A percentile compares a stretch with the other conserved stretches of the same genome.
phyloP scores from a whole-genome alignment of 1,284 basidiomycete species.

The Irpex rosettiformis region DNA sequence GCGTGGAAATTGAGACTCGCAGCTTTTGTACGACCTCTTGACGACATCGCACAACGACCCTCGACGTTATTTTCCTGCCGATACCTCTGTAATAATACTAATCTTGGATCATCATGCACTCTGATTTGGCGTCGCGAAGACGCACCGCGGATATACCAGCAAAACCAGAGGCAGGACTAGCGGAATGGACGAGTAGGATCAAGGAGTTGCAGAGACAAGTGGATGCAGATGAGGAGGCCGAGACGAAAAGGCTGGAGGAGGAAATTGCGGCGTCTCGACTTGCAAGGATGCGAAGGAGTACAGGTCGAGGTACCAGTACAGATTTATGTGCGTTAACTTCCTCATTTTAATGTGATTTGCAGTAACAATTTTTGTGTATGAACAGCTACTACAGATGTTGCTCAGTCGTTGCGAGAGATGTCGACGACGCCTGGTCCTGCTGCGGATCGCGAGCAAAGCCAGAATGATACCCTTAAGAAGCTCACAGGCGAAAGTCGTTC shows the following conservation, averaged over 20 bases:
- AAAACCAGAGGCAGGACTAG: constrained; percentile 56
- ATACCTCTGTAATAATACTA: not conserved
- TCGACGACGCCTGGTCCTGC: constrained; percentile 13
- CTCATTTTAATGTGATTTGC: not conserved
- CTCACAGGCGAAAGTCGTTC: constrained; percentile 26
- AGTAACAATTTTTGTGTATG: not conserved
- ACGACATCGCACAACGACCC: not conserved
- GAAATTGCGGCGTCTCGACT: constrained; percentile 71
- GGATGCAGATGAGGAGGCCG: constrained; percentile 73
- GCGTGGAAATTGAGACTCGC: not conserved
- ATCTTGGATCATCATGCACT: constrained; percentile 9
- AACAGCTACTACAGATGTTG: constrained; percentile 22
- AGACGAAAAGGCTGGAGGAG: constrained; percentile 68
- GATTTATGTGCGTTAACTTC: constrained; percentile 41
- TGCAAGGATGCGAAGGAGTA: constrained; percentile 60
- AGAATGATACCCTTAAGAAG: constrained; percentile 44
- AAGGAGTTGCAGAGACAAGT: constrained; percentile 75
- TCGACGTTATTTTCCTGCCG: not conserved
- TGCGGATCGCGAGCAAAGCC: constrained; percentile 38
- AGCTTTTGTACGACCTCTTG: not conserved
- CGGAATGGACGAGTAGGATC: constrained; percentile 78
- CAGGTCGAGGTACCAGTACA: constrained; percentile 37
- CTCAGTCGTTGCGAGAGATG: constrained; percentile 20
- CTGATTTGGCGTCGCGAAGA: constrained; percentile 24
- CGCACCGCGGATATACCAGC: constrained; percentile 37